These are phyloP conservation scores for Didymella pinodella DNA, from an alignment of 2,329 filamentous ascomycete genomes.

Conservation along the genomic window DNA sequence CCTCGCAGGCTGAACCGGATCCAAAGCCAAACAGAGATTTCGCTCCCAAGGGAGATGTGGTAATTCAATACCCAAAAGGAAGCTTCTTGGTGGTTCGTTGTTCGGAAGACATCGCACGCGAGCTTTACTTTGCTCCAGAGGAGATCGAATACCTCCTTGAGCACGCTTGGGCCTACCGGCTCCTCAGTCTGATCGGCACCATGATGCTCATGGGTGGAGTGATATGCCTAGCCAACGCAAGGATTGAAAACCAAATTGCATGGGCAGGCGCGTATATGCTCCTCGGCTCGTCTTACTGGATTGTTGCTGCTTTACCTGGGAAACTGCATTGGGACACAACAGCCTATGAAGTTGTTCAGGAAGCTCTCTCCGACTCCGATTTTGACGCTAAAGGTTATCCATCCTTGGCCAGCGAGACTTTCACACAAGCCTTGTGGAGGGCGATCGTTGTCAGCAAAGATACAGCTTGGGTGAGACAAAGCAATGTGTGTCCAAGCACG, in stretches of 20 bases:
- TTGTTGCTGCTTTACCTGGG: conserved; percentile 58
- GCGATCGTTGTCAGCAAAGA: conserved; percentile 57
- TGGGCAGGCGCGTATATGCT: conserved; percentile 61
- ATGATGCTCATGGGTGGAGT: conserved; percentile 62
- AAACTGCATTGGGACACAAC: conserved; percentile 59
- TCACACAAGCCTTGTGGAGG: conserved; percentile 60
- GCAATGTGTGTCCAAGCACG: conserved; percentile 54
- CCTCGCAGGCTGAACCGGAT: no score
- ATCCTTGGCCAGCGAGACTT: conserved; percentile 46
- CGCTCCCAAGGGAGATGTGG: conserved; percentile 51
- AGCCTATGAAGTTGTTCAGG: conserved; percentile 53
- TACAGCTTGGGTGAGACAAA: conserved; percentile 53
- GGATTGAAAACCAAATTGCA: conserved; percentile 57
- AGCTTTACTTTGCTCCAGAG: conserved; percentile 62
- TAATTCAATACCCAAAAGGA: conserved; percentile 61
- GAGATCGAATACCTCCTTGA: conserved; percentile 57
- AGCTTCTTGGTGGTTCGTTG: conserved; percentile 60
- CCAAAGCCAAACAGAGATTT: no score
- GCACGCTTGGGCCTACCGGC: conserved; percentile 53
- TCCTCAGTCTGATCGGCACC: conserved; percentile 60
- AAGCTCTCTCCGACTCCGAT: conserved; percentile 46
- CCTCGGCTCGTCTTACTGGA: conserved; percentile 60
- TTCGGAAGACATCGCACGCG: conserved; percentile 59
- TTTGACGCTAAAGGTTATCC: conserved; percentile 8
- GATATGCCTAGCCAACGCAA: conserved; percentile 60